Base-by-base conservation (phyloP, 2,329 filamentous ascomycete species). In the Apiospora pterosperma region DNA sequence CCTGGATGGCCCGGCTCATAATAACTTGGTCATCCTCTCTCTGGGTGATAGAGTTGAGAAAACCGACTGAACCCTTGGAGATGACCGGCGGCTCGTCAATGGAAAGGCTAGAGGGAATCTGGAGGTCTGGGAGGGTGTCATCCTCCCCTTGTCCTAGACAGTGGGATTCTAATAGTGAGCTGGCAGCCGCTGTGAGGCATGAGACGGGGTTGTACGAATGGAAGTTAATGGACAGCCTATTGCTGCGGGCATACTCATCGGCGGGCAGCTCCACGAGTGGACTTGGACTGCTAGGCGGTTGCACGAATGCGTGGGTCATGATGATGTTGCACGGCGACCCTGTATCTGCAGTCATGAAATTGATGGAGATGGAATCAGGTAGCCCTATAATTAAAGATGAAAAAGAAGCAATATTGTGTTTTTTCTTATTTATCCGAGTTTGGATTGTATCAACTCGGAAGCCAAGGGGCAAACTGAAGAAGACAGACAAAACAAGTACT, bases 221-320 rank as follows among this genome's bases (percentile, higher is more conserved):
- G n/a, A 66, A 59, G 16, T 75, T 68, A 23, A 71, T 55, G 21
- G 73, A 67, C 42, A 75, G 48, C 48, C 59, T 62, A 31, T 73
- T 74, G 12, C 61, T 58, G 19, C 70, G 70, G 19, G 72, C 73
- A 64, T 74, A 75, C 59, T 70, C 69, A 44, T 72, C 70, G 64
- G 64, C 25, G 39, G 64, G 12, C 64, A 62, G 62, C 52, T 62
- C 21, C 16, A n/a, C 10, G 7, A 10, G 19, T 7, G 48, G 25
- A 2, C 28, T 55, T 6, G 28, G 28, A 55, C 16, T n/a, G 28
- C 28, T 12, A 11, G 28, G 28, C 2, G 48, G 19, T 11, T 34
- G 48, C 48, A 55, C 28, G 28, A 10, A 10, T 34, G 25, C 28
- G 31, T 34, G 25, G 48, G 28, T 3, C 48, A 55, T 55, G 16